Evolutionary conservation across 2,329 filamentous ascomycete species (phyloP).

Genomic region (Pseudogymnoascus sp.): DNA sequence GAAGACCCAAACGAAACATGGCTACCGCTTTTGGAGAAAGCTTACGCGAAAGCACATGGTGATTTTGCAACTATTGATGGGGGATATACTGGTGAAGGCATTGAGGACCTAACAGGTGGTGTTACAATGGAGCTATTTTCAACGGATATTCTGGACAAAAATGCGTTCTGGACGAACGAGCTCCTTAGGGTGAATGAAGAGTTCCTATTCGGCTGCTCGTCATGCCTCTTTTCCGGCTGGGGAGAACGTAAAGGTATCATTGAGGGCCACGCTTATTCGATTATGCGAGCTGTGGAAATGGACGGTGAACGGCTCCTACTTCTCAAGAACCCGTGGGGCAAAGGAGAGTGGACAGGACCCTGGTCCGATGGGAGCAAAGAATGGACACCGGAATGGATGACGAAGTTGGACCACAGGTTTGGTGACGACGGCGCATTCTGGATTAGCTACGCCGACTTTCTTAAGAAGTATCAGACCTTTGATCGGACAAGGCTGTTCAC

Average conservation of each 20-base stretch:
- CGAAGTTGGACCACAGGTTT: conserved; percentile 50
- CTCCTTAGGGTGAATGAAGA: conserved; percentile 71
- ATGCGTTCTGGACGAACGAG: conserved; percentile 68
- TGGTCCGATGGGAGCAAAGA: conserved; percentile 52
- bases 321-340: conserved; percentile 48
- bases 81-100: conserved; percentile 51
- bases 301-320: conserved; percentile 40
- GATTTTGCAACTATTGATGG: conserved; percentile 66
- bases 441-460: conserved; percentile 54
- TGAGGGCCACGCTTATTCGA: conserved; percentile 50
- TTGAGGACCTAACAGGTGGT: conserved; percentile 56
- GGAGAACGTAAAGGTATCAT: conserved; percentile 50
- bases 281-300: conserved; percentile 48
- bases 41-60: conserved; percentile 76
- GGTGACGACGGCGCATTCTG: conserved; percentile 56
- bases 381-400: conserved; percentile 49
- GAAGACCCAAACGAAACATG: conserved; percentile 72
- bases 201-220: conserved; percentile 66
- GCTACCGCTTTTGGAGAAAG: conserved; percentile 73
- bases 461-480: conserved; percentile 53
- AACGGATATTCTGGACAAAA: conserved; percentile 65
- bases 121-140: conserved; percentile 62
- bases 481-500: conserved; percentile 55
- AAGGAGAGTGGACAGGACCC: conserved; percentile 50
- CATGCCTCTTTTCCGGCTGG: conserved; percentile 54